phyloP scores from a whole-genome alignment of 306 rosid species.

The Cotoneaster glaucophyllus region DNA sequence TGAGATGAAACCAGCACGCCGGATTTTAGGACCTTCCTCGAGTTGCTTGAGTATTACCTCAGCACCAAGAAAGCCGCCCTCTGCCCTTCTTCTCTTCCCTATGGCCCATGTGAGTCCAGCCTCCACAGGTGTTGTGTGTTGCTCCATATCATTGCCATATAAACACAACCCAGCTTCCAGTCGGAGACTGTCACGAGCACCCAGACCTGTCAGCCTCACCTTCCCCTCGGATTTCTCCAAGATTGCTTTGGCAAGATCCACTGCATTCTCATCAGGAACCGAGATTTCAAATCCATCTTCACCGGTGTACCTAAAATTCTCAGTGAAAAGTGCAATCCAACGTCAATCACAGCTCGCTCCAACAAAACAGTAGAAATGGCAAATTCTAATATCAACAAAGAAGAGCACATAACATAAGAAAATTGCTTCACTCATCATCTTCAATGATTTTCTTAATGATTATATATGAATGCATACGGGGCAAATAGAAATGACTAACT shows the following conservation, averaged over 20 bases:
- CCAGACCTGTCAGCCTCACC: constrained; percentile 84
- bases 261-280: constrained; percentile 76
- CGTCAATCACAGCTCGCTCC: background rate
- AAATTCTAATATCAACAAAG: constrained; percentile 3
- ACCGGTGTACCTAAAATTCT: constrained; percentile 79
- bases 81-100: constrained; percentile 93
- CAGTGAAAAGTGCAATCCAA: constrained; percentile 5
- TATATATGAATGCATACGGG: background rate
- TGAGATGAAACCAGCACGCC: constrained; percentile 90
- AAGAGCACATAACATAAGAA: background rate
- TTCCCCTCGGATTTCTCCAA: constrained; percentile 92
- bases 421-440: background rate
- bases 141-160: constrained; percentile 94
- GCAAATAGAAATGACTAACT: background rate
- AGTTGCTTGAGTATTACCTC: constrained; percentile 82
- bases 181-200: constrained; percentile 93
- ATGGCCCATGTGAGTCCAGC: constrained; percentile 98
- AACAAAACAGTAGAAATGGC: background rate
- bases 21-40: constrained; percentile 60
- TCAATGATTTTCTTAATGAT: background rate
- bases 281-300: constrained; percentile 99
- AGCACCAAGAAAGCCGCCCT: constrained; percentile 96
- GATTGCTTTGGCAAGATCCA: constrained; percentile 91
- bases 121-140: constrained; percentile 83
- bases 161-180: constrained; percentile 95